Conservation (phyloP, 352 stramenopile genomes). For the Pythium diclinum region DNA sequence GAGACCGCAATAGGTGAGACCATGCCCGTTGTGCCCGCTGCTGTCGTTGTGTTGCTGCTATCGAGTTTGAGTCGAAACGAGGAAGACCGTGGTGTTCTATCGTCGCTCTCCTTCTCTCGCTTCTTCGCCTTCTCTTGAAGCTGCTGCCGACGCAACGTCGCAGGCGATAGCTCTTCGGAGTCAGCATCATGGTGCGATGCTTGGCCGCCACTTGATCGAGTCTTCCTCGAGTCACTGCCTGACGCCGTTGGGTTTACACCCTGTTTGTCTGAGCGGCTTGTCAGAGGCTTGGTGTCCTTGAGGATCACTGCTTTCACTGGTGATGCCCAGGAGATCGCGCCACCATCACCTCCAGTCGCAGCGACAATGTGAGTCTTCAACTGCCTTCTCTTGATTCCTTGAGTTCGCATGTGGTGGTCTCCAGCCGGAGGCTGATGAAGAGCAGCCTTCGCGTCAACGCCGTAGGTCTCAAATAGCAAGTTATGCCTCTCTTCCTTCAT, state of each 20-base stretch:
- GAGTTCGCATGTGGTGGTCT: conserved; percentile 10
- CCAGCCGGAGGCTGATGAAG: conserved; percentile 9
- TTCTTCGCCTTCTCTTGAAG: conserved; percentile 1
- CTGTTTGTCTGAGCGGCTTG: conserved; percentile 31
- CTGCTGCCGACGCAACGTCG: conserved; percentile 20
- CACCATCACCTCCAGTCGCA: neutral
- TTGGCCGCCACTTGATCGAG: conserved; percentile 12
- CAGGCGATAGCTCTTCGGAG: conserved; percentile 15
- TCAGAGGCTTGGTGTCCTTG: conserved; percentile 27
- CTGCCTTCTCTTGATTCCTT: conserved; percentile 59
- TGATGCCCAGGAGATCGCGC: conserved; percentile 17
- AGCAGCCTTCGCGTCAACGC: conserved; percentile 33
- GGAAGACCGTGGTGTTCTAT: conserved; percentile 10
- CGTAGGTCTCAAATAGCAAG: conserved; percentile 67
- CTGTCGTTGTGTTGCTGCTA: neutral
- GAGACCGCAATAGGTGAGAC: conserved; percentile 27
- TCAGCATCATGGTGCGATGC: neutral
- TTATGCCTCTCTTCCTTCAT: conserved; percentile 54
- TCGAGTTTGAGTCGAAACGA: conserved; percentile 24
- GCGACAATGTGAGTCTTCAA: conserved; percentile 46
- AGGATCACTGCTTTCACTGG: conserved; percentile 19
- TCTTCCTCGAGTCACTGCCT: neutral
- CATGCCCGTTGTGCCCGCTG: conserved; percentile 5
- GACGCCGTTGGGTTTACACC: conserved; percentile 3
- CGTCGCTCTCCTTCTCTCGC: neutral